phyloP scores from a whole-genome alignment of 1,284 basidiomycete species.

The Mycena citricolor region DNA sequence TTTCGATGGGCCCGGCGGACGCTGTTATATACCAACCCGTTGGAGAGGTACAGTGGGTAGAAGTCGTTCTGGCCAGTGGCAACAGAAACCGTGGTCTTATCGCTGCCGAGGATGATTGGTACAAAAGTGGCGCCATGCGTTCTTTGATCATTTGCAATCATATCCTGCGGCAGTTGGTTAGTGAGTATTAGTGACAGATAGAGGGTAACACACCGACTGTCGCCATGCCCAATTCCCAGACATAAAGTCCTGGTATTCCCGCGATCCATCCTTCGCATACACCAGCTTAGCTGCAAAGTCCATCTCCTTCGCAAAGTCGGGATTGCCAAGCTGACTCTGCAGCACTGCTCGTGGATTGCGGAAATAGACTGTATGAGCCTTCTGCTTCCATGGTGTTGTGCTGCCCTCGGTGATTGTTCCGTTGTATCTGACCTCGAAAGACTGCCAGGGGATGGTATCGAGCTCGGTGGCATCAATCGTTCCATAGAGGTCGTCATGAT shows the following conservation, averaged over 20 bases:
- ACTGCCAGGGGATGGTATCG: too few species aligned
- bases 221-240: constrained; percentile 37
- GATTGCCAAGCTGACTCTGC: constrained; percentile 30
- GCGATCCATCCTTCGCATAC: constrained; percentile 15
- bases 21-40: constrained; percentile 29
- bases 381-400: constrained; percentile 32
- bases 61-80: constrained; percentile 35
- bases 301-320: constrained; percentile 29
- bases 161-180: constrained; percentile 12
- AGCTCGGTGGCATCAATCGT: constrained; percentile 7
- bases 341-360: constrained; percentile 31
- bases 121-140: constrained; percentile 21
- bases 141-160: constrained; percentile 9
- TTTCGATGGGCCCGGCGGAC: constrained; percentile 28
- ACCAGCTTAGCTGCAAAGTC: constrained; percentile 31
- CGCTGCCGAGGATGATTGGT: constrained; percentile 32
- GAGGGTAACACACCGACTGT: constrained; percentile 23
- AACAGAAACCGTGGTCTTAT: constrained; percentile 37
- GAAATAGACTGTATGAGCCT: constrained; percentile 36
- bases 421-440: constrained; percentile 5
- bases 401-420: background rate
- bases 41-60: constrained; percentile 31
- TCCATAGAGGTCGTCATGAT: constrained; percentile 8
- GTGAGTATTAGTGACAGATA: background rate
- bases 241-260: constrained; percentile 34